Evolutionary conservation across 2,329 filamentous ascomycete species (phyloP), one percentile per base, ranked within the genome.

Genomic region (Fusarium sp.): DNA sequence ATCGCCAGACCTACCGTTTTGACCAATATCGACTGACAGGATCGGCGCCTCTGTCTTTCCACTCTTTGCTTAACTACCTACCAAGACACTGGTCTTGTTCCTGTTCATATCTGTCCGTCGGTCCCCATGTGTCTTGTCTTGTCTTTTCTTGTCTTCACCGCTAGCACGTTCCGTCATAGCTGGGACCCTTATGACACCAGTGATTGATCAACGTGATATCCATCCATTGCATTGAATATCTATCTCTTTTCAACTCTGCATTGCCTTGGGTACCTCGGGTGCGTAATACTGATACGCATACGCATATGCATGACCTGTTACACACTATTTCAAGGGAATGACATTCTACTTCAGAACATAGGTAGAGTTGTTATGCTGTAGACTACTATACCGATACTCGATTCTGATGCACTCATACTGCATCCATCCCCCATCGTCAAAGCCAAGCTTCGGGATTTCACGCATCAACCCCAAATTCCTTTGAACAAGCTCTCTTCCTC

Each of bases 121-220:
- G 34, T n/a, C 34, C 18, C 10, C 18, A 37, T 37, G 34, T 34
- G 31, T 34, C 31, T 34, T 34, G 30, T 31, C 28, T 30, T 34
- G 26, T 28, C 26, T 28, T 25, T 6, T 34, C 31, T 34, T 34
- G 60, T 44, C 57, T 70, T 70, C 53, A 53, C 67, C 62, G 62
- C 67, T 65, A 46, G 44, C 51, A 67, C 59, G 58, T 69, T 59
- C 31, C 62, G 67, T 63, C 62, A 63, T 70, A 50, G 62, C 46
- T 70, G 45, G 37, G 43, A 58, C 49, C 62, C 49, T 52, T 46
- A 56, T 72, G 58, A 64, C 59, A 51, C 59, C 55, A 58, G 58
- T 57, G 43, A 51, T 39, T 59, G 45, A 55, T 50, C 31, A 45
- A 39, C 30, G 34, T 46, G 50, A 26, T 56, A 41, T n/a, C 19